Base-by-base conservation (phyloP, 2,329 filamentous ascomycete species). In the Scedosporium apiospermum region DNA sequence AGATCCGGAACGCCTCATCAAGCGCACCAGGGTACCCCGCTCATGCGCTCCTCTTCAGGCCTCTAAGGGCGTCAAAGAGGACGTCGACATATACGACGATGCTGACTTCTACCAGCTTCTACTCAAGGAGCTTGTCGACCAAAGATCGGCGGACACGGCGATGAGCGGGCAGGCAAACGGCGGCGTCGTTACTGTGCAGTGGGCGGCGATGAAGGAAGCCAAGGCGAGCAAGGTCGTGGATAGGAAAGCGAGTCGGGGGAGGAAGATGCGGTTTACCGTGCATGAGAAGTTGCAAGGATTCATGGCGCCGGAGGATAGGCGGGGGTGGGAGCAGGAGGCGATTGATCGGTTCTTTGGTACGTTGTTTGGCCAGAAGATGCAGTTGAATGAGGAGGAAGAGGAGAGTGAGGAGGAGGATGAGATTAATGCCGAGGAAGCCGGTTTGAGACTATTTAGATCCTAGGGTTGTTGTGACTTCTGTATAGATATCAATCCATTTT, bases 271-370 rank as follows among this genome's bases (percentile, higher is more conserved):
- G 46, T 99, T 93, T 75, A 95, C 90, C 16, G 91, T 97, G 57
- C 93, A 98, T 71, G 93, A 98, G 78, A 98, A 98, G 79, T 75
- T 99, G 70, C 91, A 96, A 77, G 97, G 97, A 74, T 98, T 98
- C 71, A 97, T 97, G 92, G 93, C 93, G 10, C 88, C 92, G 0
- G 91, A 97, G 73, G 90, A 96, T 72, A 81, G 90, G 61, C 82
- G 88, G 3, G 76, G 74, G 16, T 99, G 95, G 95, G 89, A 90
- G 65, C 86, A 88, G 67, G 82, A 85, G 64, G 91, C 93, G 62
- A 85, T 91, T 64, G 90, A 95, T 68, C 76, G 85, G 63, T 85
- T 93, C 73, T 93, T 93, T 71, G 86, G 86, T 14, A 88, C 88
- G 27, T 74, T 93, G 66, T 84, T 93, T 66, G 90, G 90, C 0